A percentile compares a stretch with the other conserved stretches of the same genome.
Conservation (phyloP, 352 stramenopile species). For the Thalassiosira ordinaria region DNA sequence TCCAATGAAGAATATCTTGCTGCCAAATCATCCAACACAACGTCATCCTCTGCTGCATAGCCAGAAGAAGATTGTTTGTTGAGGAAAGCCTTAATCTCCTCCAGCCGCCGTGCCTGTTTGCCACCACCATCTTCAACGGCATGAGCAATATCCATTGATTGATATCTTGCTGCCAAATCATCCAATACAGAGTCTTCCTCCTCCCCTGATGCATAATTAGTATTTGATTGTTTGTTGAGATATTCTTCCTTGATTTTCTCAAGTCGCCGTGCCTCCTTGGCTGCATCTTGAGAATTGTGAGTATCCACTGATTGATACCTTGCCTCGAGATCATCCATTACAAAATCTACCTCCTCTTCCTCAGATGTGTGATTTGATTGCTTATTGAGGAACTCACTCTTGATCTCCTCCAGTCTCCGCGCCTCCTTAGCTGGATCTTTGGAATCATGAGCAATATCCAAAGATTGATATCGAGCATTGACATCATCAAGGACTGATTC, state of each 20-base stretch:
- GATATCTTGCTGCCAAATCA: neutral
- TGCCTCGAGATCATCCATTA: no score
- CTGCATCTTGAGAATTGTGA: no score
- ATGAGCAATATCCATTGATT: no score
- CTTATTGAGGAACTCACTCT: neutral
- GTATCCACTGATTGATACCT: no score
- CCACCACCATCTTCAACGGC: no score
- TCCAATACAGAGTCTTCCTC: neutral
- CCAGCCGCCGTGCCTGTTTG: no score
- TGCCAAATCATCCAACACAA: no score
- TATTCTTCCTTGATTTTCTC: neutral
- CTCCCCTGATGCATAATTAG: neutral
- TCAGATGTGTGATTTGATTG: no score
- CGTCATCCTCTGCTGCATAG: no score
- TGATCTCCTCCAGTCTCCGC: constrained; percentile 2
- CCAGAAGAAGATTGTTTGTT: no score
- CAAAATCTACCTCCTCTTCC: no score
- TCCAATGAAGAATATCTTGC: neutral
- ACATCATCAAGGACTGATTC: constrained; percentile 20
- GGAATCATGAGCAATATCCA: neutral
- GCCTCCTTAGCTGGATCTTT: neutral
- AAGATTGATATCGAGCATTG: constrained; percentile 12
- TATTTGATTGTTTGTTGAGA: neutral
- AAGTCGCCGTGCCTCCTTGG: neutral
- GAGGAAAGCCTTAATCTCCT: no score